Conservation (phyloP, 2,329 filamentous ascomycete species). For the Endocalyx cinctus region DNA sequence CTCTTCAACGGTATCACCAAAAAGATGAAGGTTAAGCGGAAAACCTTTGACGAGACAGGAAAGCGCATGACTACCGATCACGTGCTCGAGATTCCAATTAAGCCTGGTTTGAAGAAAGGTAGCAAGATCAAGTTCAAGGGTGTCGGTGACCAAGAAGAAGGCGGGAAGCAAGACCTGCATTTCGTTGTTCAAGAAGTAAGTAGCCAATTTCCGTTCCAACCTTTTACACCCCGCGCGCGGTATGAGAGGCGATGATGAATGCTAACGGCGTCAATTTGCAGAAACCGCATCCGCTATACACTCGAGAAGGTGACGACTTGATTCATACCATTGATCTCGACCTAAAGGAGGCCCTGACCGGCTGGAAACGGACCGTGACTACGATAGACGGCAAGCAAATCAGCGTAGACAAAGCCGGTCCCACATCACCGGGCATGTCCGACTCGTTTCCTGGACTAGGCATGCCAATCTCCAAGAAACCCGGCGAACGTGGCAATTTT, state of each 20-base stretch:
- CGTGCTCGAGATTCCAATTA: slow-evolving; percentile 91
- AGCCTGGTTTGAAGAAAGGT: slow-evolving; percentile 90
- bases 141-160: slow-evolving; percentile 96
- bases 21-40: slow-evolving; percentile 98
- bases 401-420: slow-evolving; percentile 71
- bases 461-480: slow-evolving; percentile 93
- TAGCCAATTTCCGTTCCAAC: too few relatives aligned
- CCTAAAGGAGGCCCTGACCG: slow-evolving; percentile 90
- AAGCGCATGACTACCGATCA: slow-evolving; percentile 85
- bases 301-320: slow-evolving; percentile 84
- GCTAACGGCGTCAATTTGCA: slow-evolving; percentile 47
- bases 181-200: slow-evolving; percentile 92
- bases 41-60: slow-evolving; percentile 82
- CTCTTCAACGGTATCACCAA: slow-evolving; percentile 83
- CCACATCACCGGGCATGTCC: slow-evolving; percentile 77
- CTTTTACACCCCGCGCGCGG: not conserved
- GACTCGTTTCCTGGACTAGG: slow-evolving; percentile 82
- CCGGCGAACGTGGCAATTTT: slow-evolving; percentile 78
- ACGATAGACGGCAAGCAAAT: slow-evolving; percentile 92
- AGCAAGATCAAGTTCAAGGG: slow-evolving; percentile 98
- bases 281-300: slow-evolving; percentile 84
- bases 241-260: not conserved
- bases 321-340: slow-evolving; percentile 73
- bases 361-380: slow-evolving; percentile 85
- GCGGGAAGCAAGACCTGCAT: slow-evolving; percentile 90